Evolutionary conservation across 2,329 filamentous ascomycete species (phyloP).

Genomic region (Pseudopithomyces maydicus): DNA sequence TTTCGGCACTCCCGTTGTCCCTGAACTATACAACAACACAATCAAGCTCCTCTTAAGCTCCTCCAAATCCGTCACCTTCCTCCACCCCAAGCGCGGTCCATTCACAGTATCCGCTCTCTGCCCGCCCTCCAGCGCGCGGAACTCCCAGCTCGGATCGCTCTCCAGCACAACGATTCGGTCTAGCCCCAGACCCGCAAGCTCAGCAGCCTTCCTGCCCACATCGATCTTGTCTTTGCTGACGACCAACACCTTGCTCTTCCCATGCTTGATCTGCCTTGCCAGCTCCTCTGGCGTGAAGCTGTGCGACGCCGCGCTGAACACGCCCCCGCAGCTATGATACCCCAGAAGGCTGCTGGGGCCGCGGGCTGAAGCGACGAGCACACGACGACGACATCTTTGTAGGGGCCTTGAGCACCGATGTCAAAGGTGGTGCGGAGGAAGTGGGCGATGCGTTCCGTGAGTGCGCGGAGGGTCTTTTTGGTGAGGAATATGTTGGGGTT

Average conservation of each 20-base stretch:
- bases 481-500: constrained; percentile 59
- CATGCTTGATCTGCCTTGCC: constrained; percentile 50
- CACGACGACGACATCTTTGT: constrained; percentile 56
- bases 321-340: constrained; percentile 64
- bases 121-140: constrained; percentile 34
- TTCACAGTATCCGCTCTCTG: constrained; percentile 17
- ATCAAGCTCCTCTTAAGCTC: constrained; percentile 50
- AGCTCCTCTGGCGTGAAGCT: constrained; percentile 56
- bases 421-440: constrained; percentile 57
- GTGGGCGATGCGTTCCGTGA: constrained; percentile 57
- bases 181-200: constrained; percentile 50
- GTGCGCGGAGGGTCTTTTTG: constrained; percentile 54
- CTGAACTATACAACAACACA: constrained; percentile 49
- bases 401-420: constrained; percentile 55
- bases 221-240: constrained; percentile 56
- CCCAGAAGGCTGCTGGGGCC: constrained; percentile 58
- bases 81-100: constrained; percentile 48
- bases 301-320: constrained; percentile 60
- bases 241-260: constrained; percentile 47
- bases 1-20: constrained; percentile 52
- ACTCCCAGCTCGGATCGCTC: constrained; percentile 48
- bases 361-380: constrained; percentile 60
- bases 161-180: constrained; percentile 50
- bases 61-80: constrained; percentile 54
- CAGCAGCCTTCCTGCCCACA: constrained; percentile 53